Percentiles rank a stretch among this genome's conserved stretches.
These are phyloP conservation scores for Deuterostichococcus epilithicus DNA, from an alignment of 139 green algal species.

Conservation along the genomic window DNA sequence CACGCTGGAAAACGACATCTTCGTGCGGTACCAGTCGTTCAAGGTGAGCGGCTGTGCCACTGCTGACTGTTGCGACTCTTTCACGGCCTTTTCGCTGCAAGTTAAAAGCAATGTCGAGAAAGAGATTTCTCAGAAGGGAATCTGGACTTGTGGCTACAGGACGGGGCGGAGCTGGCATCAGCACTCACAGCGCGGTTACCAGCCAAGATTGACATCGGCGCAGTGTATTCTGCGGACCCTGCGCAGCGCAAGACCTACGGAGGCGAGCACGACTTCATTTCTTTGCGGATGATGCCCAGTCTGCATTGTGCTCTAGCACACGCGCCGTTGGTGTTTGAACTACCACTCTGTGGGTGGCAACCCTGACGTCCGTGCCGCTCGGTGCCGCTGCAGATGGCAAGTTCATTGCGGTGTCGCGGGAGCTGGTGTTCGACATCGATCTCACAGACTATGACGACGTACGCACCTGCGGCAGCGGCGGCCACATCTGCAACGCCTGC, in stretches of 20 bases:
- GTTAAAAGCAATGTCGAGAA: too few relatives aligned
- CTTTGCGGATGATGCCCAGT: constrained; percentile 9
- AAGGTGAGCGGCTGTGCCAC: constrained; percentile 49
- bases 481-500: constrained; percentile 88
- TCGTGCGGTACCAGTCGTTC: constrained; percentile 97
- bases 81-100: too few relatives aligned
- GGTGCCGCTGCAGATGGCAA: constrained; percentile 27
- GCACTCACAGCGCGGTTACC: constrained; percentile 73
- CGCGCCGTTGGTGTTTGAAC: neutral
- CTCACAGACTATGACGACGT: constrained; percentile 99
- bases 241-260: constrained; percentile 58
- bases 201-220: constrained; percentile 97
- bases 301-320: neutral
- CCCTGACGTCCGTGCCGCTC: too few relatives aligned
- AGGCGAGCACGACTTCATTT: constrained; percentile 14
- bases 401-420: constrained; percentile 84
- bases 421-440: constrained; percentile 99
- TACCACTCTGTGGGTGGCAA: too few relatives aligned
- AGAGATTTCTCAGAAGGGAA: neutral
- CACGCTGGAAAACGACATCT: constrained; percentile 96
- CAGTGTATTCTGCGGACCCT: constrained; percentile 93
- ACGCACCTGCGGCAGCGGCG: constrained; percentile 80
- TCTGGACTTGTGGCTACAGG: constrained; percentile 37
- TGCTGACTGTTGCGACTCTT: neutral
- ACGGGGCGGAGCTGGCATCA: constrained; percentile 62